A percentile compares a stretch with the other conserved stretches of the same genome.
These are phyloP conservation scores for Bipolaris gigantea DNA, from an alignment of 2,329 filamentous ascomycete species.

Conservation along the genomic window DNA sequence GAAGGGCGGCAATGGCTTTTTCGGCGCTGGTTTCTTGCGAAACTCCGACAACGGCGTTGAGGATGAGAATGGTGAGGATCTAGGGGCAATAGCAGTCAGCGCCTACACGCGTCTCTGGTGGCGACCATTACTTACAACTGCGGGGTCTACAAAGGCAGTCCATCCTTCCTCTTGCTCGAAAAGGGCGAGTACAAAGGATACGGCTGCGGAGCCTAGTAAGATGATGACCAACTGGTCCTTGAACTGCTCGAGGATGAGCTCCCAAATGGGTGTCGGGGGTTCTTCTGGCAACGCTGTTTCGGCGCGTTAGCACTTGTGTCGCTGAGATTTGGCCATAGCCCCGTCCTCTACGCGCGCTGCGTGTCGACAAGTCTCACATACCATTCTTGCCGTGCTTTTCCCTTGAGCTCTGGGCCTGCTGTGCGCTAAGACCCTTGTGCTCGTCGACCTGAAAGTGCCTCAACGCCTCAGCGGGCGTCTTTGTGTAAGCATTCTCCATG, in stretches of 20 bases:
- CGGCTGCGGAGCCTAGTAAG: slow-evolving; percentile 84
- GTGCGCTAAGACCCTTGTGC: slow-evolving; percentile 53
- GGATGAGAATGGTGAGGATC: slow-evolving; percentile 95
- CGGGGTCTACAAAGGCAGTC: slow-evolving; percentile 96
- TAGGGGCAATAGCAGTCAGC: slow-evolving; percentile 45
- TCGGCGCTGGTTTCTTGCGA: slow-evolving; percentile 98
- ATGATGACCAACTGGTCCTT: slow-evolving; percentile 98
- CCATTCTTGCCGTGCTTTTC: slow-evolving; percentile 59
- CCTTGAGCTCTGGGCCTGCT: slow-evolving; percentile 51
- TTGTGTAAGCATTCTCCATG: slow-evolving; percentile 60
- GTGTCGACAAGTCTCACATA: slow-evolving; percentile 31
- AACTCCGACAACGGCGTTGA: slow-evolving; percentile 96
- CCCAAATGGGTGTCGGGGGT: slow-evolving; percentile 92
- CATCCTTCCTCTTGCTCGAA: slow-evolving; percentile 93
- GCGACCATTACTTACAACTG: slow-evolving; percentile 68
- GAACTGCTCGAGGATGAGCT: slow-evolving; percentile 97
- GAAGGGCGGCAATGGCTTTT: slow-evolving; percentile 95
- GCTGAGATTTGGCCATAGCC: background rate
- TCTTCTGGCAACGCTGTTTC: slow-evolving; percentile 75
- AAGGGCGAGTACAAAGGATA: slow-evolving; percentile 90
- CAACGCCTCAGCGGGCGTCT: slow-evolving; percentile 54
- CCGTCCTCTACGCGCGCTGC: background rate
- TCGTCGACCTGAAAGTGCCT: slow-evolving; percentile 57
- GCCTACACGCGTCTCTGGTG: background rate
- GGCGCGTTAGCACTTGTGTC: slow-evolving; percentile 9